Evolutionary conservation across 169 alveolate species (phyloP), one percentile per base, ranked within the genome.

Genomic region (Eimeria tenella): DNA sequence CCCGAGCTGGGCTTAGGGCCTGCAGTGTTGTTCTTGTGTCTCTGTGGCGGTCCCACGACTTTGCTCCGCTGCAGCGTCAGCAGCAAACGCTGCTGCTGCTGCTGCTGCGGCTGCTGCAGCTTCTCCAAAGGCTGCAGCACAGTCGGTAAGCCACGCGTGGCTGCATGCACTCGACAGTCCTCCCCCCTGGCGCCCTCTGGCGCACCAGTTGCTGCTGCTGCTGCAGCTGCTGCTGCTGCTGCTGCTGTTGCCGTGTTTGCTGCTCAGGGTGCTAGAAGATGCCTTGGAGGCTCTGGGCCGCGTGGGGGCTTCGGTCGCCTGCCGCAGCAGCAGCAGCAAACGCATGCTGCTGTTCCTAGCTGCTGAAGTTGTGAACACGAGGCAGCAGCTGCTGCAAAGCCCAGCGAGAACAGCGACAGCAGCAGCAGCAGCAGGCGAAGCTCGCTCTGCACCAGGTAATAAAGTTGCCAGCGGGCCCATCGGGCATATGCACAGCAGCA

Each of bases 311-410:
- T 42, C 19, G 6, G 31, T 52, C 10, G 62, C 86, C 25, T 49
- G n/a, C 63, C 86, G 86, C 65, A 52, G 86, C 86, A 77, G 86
- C 86, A 77, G 86, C 86, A 77, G 86, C 65, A 77, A 52, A 52
- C 62, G 86, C 23, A 10, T 77, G 86, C 86, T 77, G 86, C 86
- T 77, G 50, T 50, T 77, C 49, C 3, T 77, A 19, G 86, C 86
- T 50, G 86, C 86, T 23, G 86, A 77, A 77, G 86, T 49, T 6
- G n/a, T 50, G 9, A 11, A n/a, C 65, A 17, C 50, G 86, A 15
- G 86, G 50, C 86, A 77, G 86, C 86, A 49, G 86, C 86, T 23
- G n/a, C 86, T 77, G 42, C 86, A 52, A 11, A 25, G 86, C 42
- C 4, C 63, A 52, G 86, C 50, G 17, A 23, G 52, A 31, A 23